Percentiles rank a stretch among this genome's conserved stretches.
These are phyloP conservation scores for Fusarium tanahbumbuense DNA, from an alignment of 2,329 filamentous ascomycete genomes.

Conservation along the genomic window DNA sequence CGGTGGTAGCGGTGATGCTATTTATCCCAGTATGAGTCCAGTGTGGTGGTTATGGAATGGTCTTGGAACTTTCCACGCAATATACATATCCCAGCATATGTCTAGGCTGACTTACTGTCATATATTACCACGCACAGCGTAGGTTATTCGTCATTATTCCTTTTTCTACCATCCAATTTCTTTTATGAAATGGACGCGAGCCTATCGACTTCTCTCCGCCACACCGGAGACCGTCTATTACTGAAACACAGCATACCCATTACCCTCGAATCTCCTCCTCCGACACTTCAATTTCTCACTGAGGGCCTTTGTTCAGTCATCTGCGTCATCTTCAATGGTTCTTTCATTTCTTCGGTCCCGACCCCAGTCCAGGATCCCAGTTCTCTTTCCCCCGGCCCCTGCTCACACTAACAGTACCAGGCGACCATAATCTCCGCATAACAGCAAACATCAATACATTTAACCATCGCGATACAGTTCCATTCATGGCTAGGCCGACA, in stretches of 20 bases:
- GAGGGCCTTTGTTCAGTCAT: slow-evolving; percentile 14
- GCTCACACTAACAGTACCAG: slow-evolving; percentile 30
- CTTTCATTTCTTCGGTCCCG: background rate
- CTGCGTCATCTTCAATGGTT: slow-evolving; percentile 32
- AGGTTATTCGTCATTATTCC: slow-evolving; percentile 1
- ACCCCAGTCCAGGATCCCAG: slow-evolving; percentile 23
- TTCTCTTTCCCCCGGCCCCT: slow-evolving; percentile 34
- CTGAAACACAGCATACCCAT: slow-evolving; percentile 17
- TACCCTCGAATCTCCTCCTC: background rate
- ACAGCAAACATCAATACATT: slow-evolving; percentile 20
- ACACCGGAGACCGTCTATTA: slow-evolving; percentile 23
- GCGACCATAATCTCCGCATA: slow-evolving; percentile 43
- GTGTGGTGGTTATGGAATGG: slow-evolving; percentile 28
- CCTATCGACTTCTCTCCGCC: slow-evolving; percentile 13
- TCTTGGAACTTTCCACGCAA: slow-evolving; percentile 22
- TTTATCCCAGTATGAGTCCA: slow-evolving; percentile 14
- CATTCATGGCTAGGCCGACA: slow-evolving; percentile 16
- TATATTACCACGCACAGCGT: background rate
- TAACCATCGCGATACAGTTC: slow-evolving; percentile 39
- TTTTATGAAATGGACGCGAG: slow-evolving; percentile 2
- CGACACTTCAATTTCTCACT: background rate
- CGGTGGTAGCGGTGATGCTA: slow-evolving; percentile 38
- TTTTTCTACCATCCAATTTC: slow-evolving; percentile 23
- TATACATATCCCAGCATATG: slow-evolving; percentile 16
- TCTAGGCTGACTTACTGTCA: slow-evolving; percentile 1